Conservation (phyloP, 805 yeast species). For the Torulaspora microellipsoides region DNA sequence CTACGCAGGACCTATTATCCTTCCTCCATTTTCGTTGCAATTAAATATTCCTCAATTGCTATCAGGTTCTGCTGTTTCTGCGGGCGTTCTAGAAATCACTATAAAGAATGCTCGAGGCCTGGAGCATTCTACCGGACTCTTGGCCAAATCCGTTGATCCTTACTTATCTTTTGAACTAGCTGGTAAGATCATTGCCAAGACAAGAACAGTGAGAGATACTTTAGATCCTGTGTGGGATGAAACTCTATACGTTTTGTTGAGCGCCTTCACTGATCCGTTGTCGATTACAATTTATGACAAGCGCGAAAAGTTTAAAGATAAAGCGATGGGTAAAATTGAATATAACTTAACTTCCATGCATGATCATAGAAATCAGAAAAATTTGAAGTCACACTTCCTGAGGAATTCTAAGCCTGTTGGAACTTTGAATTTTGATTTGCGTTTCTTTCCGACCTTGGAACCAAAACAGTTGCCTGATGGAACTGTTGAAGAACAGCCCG, state of each 20-base stretch:
- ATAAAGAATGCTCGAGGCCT: constrained; percentile 64
- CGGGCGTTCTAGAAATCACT: constrained; percentile 77
- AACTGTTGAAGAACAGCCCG: constrained; percentile 79
- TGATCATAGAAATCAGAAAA: constrained; percentile 46
- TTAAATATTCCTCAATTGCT: constrained; percentile 85
- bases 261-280: constrained; percentile 78
- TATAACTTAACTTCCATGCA: constrained; percentile 65
- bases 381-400: constrained; percentile 53
- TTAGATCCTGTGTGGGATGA: constrained; percentile 80
- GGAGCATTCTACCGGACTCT: constrained; percentile 57
- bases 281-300: constrained; percentile 67
- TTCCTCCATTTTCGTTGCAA: constrained; percentile 89
- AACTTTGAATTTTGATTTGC: constrained; percentile 60
- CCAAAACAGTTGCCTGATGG: constrained; percentile 68
- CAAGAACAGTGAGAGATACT: constrained; percentile 65
- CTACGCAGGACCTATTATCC: constrained; percentile 82
- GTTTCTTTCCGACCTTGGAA: constrained; percentile 68
- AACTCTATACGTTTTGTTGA: constrained; percentile 62
- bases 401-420: constrained; percentile 87
- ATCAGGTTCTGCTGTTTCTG: constrained; percentile 80
- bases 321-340: constrained; percentile 70
- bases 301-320: constrained; percentile 71
- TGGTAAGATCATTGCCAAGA: constrained; percentile 56
- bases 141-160: constrained; percentile 85
- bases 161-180: constrained; percentile 69